Percentiles rank a stretch among this genome's conserved stretches.
Conservation (phyloP, 2,329 filamentous ascomycete genomes). For the Penicillium sp. region DNA sequence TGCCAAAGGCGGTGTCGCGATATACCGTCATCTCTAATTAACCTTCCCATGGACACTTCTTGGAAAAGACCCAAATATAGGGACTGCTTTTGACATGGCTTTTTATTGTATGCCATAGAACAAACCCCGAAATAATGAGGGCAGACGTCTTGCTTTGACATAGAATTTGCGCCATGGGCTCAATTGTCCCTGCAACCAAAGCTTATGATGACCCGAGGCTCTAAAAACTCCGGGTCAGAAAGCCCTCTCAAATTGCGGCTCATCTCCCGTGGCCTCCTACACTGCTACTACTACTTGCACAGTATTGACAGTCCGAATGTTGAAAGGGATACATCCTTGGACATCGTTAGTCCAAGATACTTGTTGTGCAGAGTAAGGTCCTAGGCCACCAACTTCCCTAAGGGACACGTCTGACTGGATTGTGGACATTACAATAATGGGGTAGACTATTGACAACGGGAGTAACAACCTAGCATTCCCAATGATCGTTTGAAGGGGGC, state of each 20-base stretch:
- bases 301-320: neutral
- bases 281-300: neutral
- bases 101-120: no score
- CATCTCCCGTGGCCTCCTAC: neutral
- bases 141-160: no score
- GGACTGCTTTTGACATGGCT: no score
- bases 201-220: neutral
- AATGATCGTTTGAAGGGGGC: no score
- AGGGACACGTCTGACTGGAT: neutral
- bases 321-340: neutral
- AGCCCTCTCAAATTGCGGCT: neutral
- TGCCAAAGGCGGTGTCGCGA: slow-evolving; percentile 22
- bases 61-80: no score
- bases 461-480: neutral
- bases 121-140: no score
- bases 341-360: neutral
- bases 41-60: no score
- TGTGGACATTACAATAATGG: neutral
- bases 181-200: neutral
- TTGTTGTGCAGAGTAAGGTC: neutral
- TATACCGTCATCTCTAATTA: neutral
- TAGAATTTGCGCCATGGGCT: neutral
- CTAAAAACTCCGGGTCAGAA: neutral
- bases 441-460: neutral
- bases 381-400: neutral